Evolutionary conservation across 2,329 filamentous ascomycete species (phyloP).

Genomic region (Cryphonectria naterciae): DNA sequence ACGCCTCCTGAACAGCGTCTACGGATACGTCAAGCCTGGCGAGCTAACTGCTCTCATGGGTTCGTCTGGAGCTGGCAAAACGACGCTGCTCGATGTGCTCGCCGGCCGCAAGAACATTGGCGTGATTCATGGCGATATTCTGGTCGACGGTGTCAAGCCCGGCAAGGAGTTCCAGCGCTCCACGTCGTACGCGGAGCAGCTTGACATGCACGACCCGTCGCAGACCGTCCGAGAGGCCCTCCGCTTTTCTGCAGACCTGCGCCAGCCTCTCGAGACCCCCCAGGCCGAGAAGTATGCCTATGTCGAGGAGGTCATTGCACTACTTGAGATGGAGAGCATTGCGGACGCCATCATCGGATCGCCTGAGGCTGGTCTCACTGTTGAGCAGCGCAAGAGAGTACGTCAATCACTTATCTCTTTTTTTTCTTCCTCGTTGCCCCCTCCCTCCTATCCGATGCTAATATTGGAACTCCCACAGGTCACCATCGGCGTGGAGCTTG

Average conservation of each 20-base stretch:
- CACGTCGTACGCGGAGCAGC: constrained; percentile 66
- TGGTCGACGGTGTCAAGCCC: constrained; percentile 60
- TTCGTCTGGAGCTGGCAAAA: constrained; percentile 84
- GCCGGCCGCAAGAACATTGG: constrained; percentile 65
- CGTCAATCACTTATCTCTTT: constrained; percentile 40
- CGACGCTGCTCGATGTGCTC: constrained; percentile 79
- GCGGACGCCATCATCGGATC: constrained; percentile 63
- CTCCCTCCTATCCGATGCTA: not conserved
- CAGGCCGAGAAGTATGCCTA: constrained; percentile 61
- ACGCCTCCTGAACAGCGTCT: constrained; percentile 58
- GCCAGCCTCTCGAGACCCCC: constrained; percentile 59
- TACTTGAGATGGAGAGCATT: constrained; percentile 62
- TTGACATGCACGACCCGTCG: constrained; percentile 64
- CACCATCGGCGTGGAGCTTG: constrained; percentile 88
- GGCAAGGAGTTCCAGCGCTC: constrained; percentile 65
- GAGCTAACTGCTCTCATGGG: constrained; percentile 82
- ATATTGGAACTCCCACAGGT: not conserved
- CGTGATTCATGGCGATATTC: constrained; percentile 59
- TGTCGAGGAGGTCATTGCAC: constrained; percentile 60
- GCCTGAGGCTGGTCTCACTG: constrained; percentile 71
- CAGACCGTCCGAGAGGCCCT: constrained; percentile 68
- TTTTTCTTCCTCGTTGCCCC: not conserved
- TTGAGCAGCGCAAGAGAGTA: constrained; percentile 68
- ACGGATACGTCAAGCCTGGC: constrained; percentile 76
- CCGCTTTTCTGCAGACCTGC: constrained; percentile 64